Percentiles rank a stretch among this genome's conserved stretches.
These are phyloP conservation scores for Pseudogymnoascus sp. DNA, from an alignment of 2,329 filamentous ascomycete species.

Conservation along the genomic window DNA sequence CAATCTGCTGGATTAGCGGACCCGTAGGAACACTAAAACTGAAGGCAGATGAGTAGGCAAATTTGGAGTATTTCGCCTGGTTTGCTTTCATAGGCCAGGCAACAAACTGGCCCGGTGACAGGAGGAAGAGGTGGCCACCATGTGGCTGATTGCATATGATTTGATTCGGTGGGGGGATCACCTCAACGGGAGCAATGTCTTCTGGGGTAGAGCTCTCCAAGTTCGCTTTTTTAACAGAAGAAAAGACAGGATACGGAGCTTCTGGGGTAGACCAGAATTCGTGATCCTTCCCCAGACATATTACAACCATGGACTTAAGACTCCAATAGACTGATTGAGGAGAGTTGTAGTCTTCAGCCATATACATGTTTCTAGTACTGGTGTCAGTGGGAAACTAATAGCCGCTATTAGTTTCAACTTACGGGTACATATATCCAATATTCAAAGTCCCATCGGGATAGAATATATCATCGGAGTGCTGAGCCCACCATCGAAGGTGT, in stretches of 20 bases:
- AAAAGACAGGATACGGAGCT: conserved; percentile 23
- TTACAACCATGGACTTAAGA: conserved; percentile 40
- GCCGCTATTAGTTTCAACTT: conserved; percentile 10
- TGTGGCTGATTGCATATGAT: conserved; percentile 32
- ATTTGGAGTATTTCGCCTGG: conserved; percentile 27
- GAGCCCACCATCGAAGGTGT: conserved; percentile 42
- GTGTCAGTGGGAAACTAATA: neutral
- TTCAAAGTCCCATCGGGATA: conserved; percentile 39
- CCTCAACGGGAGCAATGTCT: neutral
- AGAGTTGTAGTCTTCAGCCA: conserved; percentile 48
- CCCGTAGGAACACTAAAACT: conserved; percentile 33
- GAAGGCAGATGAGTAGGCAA: conserved; percentile 29
- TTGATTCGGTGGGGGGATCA: conserved; percentile 32
- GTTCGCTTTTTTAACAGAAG: conserved; percentile 11
- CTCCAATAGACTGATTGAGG: conserved; percentile 47
- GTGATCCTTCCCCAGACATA: conserved; percentile 29
- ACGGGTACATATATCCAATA: conserved; percentile 33
- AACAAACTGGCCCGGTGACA: conserved; percentile 23
- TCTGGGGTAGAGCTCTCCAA: neutral
- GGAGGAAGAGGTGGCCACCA: conserved; percentile 21
- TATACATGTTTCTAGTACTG: conserved; percentile 37
- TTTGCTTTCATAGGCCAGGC: conserved; percentile 18
- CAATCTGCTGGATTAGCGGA: conserved; percentile 30
- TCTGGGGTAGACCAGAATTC: conserved; percentile 39
- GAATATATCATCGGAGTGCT: conserved; percentile 34